Percentiles rank a stretch among this genome's conserved stretches.
Conservation (phyloP, 2,329 filamentous ascomycete genomes). For the Aspergillus cejpii region DNA sequence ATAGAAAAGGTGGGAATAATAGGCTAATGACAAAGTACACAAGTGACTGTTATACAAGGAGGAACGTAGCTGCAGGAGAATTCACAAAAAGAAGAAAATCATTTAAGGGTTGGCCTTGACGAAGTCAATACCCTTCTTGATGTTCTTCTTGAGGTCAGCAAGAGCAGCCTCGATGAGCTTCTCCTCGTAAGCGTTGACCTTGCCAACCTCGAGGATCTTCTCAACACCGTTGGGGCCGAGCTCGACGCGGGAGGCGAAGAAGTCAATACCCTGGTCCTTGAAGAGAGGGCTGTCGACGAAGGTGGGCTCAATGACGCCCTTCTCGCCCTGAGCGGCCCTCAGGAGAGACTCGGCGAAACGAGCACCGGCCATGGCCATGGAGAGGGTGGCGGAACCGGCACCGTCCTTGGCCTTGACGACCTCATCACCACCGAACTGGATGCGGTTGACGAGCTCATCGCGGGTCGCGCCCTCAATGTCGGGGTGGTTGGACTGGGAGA, state of each 20-base stretch:
- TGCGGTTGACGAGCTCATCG: slow-evolving; percentile 77
- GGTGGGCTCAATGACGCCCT: slow-evolving; percentile 89
- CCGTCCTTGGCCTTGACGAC: slow-evolving; percentile 99
- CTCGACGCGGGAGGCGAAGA: slow-evolving; percentile 94
- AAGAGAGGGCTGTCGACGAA: slow-evolving; percentile 96
- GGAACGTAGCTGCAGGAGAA: slow-evolving; percentile 15
- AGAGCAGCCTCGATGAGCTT: slow-evolving; percentile 81
- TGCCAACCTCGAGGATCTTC: slow-evolving; percentile 83
- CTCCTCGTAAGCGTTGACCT: slow-evolving; percentile 79
- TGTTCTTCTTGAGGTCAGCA: slow-evolving; percentile 65
- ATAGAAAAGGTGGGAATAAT: slow-evolving; percentile 9
- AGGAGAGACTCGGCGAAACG: slow-evolving; percentile 84
- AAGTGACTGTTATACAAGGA: slow-evolving; percentile 26
- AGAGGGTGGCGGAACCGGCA: slow-evolving; percentile 91
- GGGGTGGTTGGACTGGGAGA: slow-evolving; percentile 86
- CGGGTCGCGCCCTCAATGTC: slow-evolving; percentile 70
- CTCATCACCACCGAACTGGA: slow-evolving; percentile 98
- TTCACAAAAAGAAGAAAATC: slow-evolving; percentile 13
- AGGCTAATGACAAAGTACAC: slow-evolving; percentile 12
- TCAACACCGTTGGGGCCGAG: slow-evolving; percentile 93
- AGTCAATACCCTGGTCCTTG: slow-evolving; percentile 96
- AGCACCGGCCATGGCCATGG: slow-evolving; percentile 94
- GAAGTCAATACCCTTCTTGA: slow-evolving; percentile 69
- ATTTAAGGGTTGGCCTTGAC: slow-evolving; percentile 52
- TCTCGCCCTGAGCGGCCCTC: slow-evolving; percentile 86